Evolutionary conservation across 2,329 filamentous ascomycete species (phyloP).

Genomic region (Microsporum canis): DNA sequence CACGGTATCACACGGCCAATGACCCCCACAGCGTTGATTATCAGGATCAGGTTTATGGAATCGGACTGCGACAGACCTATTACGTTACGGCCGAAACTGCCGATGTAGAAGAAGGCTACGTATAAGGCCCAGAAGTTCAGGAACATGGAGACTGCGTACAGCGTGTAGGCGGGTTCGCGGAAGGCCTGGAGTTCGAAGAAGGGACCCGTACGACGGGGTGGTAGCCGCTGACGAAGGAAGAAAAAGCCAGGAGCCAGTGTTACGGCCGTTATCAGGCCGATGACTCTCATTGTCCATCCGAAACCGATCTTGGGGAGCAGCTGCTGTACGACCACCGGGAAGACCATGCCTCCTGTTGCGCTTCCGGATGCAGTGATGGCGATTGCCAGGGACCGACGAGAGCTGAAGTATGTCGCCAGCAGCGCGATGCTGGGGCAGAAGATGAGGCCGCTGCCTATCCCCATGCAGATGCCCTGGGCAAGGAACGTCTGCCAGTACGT

Average conservation of each 20-base stretch:
- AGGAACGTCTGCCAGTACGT: slow-evolving; percentile 41
- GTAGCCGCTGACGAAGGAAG: slow-evolving; percentile 40
- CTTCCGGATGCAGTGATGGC: slow-evolving; percentile 50
- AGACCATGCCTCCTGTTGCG: slow-evolving; percentile 52
- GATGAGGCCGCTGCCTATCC: slow-evolving; percentile 45
- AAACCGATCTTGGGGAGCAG: slow-evolving; percentile 52
- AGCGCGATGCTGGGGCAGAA: slow-evolving; percentile 46
- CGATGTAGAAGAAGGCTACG: slow-evolving; percentile 42
- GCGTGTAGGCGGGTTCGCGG: slow-evolving; percentile 38
- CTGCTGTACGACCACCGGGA: slow-evolving; percentile 47
- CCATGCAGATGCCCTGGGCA: slow-evolving; percentile 46
- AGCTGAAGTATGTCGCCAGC: slow-evolving; percentile 50
- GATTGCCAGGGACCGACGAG: slow-evolving; percentile 49
- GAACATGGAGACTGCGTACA: slow-evolving; percentile 34
- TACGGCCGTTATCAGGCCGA: slow-evolving; percentile 49
- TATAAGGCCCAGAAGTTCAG: slow-evolving; percentile 44
- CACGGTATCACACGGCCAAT: slow-evolving; percentile 49
- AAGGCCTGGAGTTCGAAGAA: slow-evolving; percentile 43
- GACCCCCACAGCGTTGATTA: slow-evolving; percentile 53
- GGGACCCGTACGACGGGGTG: slow-evolving; percentile 40
- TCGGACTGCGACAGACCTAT: slow-evolving; percentile 33
- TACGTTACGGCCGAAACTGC: slow-evolving; percentile 30
- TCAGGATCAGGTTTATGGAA: slow-evolving; percentile 50
- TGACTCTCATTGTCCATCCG: slow-evolving; percentile 51
- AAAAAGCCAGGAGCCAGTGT: slow-evolving; percentile 32